These are phyloP conservation scores for Plasmodium ovale DNA, from an alignment of 169 alveolate species.

Conservation along the genomic window DNA sequence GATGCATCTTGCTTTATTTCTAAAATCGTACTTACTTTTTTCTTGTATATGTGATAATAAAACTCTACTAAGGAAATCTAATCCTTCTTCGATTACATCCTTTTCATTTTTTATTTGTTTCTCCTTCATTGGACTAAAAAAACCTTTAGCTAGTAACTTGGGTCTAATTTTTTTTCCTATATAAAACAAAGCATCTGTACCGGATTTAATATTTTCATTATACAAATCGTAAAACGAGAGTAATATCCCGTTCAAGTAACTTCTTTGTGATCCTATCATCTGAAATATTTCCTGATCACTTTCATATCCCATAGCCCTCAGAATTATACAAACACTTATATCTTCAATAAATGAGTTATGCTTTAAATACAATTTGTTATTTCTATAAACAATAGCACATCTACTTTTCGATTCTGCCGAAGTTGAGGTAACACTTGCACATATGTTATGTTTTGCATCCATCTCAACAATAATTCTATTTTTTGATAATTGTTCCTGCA, in stretches of 20 bases:
- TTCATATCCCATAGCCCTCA: constrained; percentile 98
- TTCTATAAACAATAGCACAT: constrained; percentile 95
- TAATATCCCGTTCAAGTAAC: constrained; percentile 44
- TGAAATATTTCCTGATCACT: constrained; percentile 98
- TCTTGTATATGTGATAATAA: constrained; percentile 94
- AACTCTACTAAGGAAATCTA: constrained; percentile 94
- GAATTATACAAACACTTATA: constrained; percentile 96
- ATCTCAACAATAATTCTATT: constrained; percentile 99
- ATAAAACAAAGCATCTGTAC: constrained; percentile 83
- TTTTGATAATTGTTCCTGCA: constrained; percentile 98
- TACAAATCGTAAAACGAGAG: constrained; percentile 75
- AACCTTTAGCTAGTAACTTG: constrained; percentile 86
- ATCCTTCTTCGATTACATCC: constrained; percentile 93
- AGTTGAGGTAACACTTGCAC: constrained; percentile 97
- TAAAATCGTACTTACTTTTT: constrained; percentile 87
- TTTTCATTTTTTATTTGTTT: constrained; percentile 86
- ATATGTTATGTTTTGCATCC: constrained; percentile 93
- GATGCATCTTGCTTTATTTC: constrained; percentile 93
- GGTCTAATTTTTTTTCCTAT: constrained; percentile 90
- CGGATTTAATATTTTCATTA: constrained; percentile 80
- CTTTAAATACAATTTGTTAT: constrained; percentile 93
- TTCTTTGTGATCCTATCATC: constrained; percentile 93
- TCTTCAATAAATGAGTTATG: constrained; percentile 97
- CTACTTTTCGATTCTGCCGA: constrained; percentile 98
- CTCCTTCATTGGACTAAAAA: constrained; percentile 85